A percentile compares a stretch with the other conserved stretches of the same genome.
phyloP scores from a whole-genome alignment of 176 grass and related monocot genomes.

The Zoysia japonica region DNA sequence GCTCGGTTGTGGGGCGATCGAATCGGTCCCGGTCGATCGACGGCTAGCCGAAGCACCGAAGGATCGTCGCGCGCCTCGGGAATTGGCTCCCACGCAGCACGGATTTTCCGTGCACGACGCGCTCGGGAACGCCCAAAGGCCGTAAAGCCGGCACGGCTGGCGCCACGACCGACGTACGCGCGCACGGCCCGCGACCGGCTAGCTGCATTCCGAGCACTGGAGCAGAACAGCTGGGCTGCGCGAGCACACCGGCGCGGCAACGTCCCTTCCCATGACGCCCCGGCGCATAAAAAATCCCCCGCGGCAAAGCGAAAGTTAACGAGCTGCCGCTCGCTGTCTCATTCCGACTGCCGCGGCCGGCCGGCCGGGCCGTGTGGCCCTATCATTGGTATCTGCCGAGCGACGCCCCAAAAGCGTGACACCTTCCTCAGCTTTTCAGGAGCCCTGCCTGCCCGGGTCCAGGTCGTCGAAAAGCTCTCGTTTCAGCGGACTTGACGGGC shows the following conservation, averaged over 20 bases:
- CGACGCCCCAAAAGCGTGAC: conserved; percentile 79
- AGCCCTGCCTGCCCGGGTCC: neutral
- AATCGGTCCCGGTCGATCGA: no score
- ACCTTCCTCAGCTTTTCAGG: conserved; percentile 75
- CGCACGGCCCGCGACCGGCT: neutral
- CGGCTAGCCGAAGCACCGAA: conserved; percentile 45
- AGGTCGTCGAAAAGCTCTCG: conserved; percentile 17
- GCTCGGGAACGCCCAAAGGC: conserved; percentile 69
- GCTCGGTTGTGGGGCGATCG: no score
- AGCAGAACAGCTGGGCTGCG: neutral
- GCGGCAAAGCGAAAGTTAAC: conserved; percentile 67
- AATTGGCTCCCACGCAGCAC: conserved; percentile 81
- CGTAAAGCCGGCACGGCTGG: conserved; percentile 52
- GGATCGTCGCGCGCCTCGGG: conserved; percentile 47
- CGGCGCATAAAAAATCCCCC: conserved; percentile 28
- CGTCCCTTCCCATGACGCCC: neutral
- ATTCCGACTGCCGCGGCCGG: conserved; percentile 45
- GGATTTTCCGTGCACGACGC: conserved; percentile 74
- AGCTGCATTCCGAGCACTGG: neutral
- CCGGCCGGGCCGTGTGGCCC: conserved; percentile 40
- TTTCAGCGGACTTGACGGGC: conserved; percentile 38
- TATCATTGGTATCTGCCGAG: conserved; percentile 56
- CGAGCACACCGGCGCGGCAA: neutral
- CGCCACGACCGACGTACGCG: conserved; percentile 45
- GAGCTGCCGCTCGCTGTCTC: conserved; percentile 58